Evolutionary conservation across 192 early-diverging fungal species (phyloP), one percentile per base, ranked within the genome.

Genomic region (Obelidium mucronatum): DNA sequence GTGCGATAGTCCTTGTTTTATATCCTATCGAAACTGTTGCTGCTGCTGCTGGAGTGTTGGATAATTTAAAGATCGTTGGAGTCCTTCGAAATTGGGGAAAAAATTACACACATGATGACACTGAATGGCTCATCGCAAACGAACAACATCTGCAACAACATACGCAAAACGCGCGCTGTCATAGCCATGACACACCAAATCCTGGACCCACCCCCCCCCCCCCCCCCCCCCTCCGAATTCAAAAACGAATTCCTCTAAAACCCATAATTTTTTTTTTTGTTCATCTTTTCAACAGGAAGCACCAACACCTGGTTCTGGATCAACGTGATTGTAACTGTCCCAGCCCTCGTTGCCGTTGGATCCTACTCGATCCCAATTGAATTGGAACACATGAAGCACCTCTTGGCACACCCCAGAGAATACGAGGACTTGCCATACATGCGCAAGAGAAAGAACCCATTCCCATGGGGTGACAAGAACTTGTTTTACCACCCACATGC

Each of bases 381-480:
- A 76, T 22, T 85, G 31, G 81, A 73, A 40, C 87, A 89, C 81
- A 75, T 87, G 34, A 13, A 82, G 31, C 87, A 89, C 80, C 66
- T 84, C 40, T 54, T 74, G 55, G 82, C 82, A 39, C 87, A 89
- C 78, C 77, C 83, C 26, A 63, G 74, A 8, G 82, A 85, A 61
- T 89, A 62, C 44, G 51, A 73, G 48, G 69, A 59, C 44, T 75
- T 67, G 34, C 80, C 83, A 22, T 79, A 89, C 85, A 42, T 87
- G 79, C 69, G 84, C 34, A 89, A 87, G 78, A 60, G 87, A 30
- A 85, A 84, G 75, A 83, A 78, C 74, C 68, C 67, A 0, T 84
- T 75, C 80, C 83, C 87, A 42, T 89, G 84, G 85, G 87, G 87
- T 40, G 83, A 86, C 79, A 75, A 82, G 60, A 79, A 80, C 54